Percentiles rank a stretch among this genome's conserved stretches.
Conservation (phyloP, 2,329 filamentous ascomycete species). For the Ceratocystis ficicola region DNA sequence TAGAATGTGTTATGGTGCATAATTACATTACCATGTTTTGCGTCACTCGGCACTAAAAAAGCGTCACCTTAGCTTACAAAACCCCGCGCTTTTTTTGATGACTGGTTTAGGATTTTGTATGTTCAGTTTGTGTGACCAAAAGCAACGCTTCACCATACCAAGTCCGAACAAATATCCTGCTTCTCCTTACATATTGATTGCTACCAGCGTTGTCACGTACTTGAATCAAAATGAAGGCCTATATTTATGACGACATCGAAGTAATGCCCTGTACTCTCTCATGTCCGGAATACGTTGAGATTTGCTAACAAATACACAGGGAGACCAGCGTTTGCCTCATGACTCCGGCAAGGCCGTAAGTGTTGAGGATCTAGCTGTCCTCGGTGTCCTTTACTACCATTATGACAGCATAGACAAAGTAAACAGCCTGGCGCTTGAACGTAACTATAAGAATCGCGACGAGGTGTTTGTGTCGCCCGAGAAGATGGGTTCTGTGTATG, state of each 20-base stretch:
- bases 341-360: constrained; percentile 64
- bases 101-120: not conserved
- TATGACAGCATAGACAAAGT: constrained; percentile 55
- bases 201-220: not conserved
- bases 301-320: constrained; percentile 38
- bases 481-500: constrained; percentile 76
- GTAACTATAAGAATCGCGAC: constrained; percentile 89
- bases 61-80: constrained; percentile 8
- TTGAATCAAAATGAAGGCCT: constrained; percentile 40
- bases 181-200: not conserved
- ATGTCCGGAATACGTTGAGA: constrained; percentile 5
- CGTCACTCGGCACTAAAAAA: constrained; percentile 13
- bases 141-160: not conserved
- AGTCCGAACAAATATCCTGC: not conserved
- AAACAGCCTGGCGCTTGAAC: constrained; percentile 58
- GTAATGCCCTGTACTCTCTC: constrained; percentile 31
- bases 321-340: constrained; percentile 85
- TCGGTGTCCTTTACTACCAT: constrained; percentile 72
- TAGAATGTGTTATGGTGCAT: too few species aligned
- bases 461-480: constrained; percentile 78
- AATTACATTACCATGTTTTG: not conserved
- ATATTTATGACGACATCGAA: constrained; percentile 44
- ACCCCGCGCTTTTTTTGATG: constrained; percentile 10
- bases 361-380: constrained; percentile 50
- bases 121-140: constrained; percentile 4